phyloP scores from a whole-genome alignment of 2,329 filamentous ascomycete species.

The Trematosphaeria pertusa region DNA sequence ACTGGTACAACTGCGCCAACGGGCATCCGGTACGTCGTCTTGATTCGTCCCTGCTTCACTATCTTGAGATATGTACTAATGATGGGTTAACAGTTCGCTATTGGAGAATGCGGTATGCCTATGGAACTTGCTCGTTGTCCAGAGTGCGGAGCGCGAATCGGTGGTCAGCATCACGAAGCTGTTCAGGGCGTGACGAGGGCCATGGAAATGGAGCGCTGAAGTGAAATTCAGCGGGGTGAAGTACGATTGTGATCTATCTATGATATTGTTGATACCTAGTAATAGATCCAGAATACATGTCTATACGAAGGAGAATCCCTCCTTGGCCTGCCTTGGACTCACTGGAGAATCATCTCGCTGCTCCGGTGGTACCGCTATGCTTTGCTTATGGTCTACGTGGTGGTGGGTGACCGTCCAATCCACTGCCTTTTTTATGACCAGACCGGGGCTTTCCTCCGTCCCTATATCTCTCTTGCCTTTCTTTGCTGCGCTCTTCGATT shows the following conservation, averaged over 20 bases:
- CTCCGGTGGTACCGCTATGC: neutral
- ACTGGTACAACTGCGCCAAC: constrained; percentile 68
- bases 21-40: constrained; percentile 56
- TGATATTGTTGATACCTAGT: no score
- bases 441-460: neutral
- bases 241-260: no score
- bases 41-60: neutral
- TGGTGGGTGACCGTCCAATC: neutral
- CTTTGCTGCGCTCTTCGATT: neutral
- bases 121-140: constrained; percentile 69
- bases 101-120: constrained; percentile 72
- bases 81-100: constrained; percentile 53
- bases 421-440: neutral
- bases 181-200: constrained; percentile 61
- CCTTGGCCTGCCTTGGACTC: neutral
- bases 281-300: neutral
- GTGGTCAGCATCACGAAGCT: constrained; percentile 60
- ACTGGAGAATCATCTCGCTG: neutral
- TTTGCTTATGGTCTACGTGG: neutral
- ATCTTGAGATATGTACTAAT: no score
- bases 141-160: constrained; percentile 65
- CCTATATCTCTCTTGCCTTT: neutral
- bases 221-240: no score
- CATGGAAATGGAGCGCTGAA: constrained; percentile 59
- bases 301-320: neutral